These are phyloP conservation scores for Beauveria sp. DNA, from an alignment of 2,329 filamentous ascomycete species.

Conservation along the genomic window DNA sequence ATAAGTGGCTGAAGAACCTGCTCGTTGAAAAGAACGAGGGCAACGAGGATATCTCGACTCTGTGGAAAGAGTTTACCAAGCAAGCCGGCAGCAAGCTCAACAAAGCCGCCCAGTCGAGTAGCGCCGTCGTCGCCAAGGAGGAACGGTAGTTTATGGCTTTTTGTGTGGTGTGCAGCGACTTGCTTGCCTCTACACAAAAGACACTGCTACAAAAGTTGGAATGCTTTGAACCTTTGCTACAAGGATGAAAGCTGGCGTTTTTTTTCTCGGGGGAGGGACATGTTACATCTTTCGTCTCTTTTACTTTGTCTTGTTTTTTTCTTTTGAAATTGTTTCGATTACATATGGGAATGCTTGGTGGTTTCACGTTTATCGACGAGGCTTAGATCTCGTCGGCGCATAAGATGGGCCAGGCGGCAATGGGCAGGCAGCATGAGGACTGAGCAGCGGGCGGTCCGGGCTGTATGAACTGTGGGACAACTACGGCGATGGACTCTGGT, in stretches of 20 bases:
- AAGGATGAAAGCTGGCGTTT: constrained; percentile 8
- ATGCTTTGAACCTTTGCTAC: constrained; percentile 3
- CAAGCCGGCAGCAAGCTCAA: constrained; percentile 25
- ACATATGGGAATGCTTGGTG: background rate
- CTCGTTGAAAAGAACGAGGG: constrained; percentile 74
- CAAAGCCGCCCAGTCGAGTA: constrained; percentile 20
- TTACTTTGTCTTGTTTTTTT: background rate
- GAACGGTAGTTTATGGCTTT: constrained; percentile 15
- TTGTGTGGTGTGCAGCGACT: background rate
- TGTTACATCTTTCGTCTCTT: background rate
- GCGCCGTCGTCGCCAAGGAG: constrained; percentile 13
- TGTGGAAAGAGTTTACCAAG: constrained; percentile 45
- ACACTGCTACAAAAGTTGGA: background rate
- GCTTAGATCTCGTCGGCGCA: constrained; percentile 3
- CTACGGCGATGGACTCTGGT: constrained; percentile 9
- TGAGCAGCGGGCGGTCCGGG: constrained; percentile 7
- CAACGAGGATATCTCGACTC: constrained; percentile 42
- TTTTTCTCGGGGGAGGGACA: background rate
- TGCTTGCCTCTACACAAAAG: background rate
- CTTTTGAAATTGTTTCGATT: background rate
- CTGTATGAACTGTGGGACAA: constrained; percentile 15
- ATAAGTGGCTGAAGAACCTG: constrained; percentile 73
- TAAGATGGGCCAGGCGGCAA: background rate
- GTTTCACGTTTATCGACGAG: background rate
- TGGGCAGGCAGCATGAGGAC: background rate